Evolutionary conservation across 495 filamentous ascomycete species (phyloP).

Genomic region (Penicillium lagena): DNA sequence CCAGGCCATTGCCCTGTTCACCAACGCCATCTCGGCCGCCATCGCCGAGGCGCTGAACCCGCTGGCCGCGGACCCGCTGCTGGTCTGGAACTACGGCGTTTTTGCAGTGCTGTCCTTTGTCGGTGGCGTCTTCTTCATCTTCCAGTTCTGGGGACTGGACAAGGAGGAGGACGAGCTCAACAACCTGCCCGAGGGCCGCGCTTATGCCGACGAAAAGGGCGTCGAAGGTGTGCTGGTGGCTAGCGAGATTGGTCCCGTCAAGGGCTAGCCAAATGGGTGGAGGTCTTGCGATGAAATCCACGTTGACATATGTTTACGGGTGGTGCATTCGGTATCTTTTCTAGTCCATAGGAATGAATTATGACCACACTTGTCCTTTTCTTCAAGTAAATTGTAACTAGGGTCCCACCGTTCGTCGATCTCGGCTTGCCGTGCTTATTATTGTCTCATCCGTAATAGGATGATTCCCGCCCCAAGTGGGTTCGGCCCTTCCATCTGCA

Average conservation of each 20-base stretch:
- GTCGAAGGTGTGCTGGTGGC: conserved; percentile 2
- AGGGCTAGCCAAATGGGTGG: conserved; percentile 4
- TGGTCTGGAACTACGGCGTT: conserved; percentile 60
- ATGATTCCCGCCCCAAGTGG: no score
- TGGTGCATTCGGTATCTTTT: no score
- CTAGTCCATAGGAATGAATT: no score
- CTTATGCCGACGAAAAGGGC: conserved; percentile 10
- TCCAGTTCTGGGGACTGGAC: conserved; percentile 50
- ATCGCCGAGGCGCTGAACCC: conserved; percentile 58
- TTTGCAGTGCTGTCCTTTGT: conserved; percentile 55
- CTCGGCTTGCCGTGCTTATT: no score
- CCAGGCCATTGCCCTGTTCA: conserved; percentile 61
- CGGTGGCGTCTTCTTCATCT: conserved; percentile 52
- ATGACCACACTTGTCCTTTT: no score
- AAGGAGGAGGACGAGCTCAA: conserved; percentile 62
- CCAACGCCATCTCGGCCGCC: conserved; percentile 57
- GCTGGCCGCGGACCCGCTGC: conserved; percentile 56
- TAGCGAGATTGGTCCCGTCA: conserved; percentile 12
- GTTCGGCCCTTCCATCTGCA: no score
- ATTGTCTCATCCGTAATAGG: no score
- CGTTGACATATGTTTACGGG: no score
- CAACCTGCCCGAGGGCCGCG: conserved; percentile 23
- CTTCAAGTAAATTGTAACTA: no score
- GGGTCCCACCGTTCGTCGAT: no score
- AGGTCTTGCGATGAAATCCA: background rate